phyloP scores from a whole-genome alignment of 179 eudicot genomes.

The Pouteria campechiana region DNA sequence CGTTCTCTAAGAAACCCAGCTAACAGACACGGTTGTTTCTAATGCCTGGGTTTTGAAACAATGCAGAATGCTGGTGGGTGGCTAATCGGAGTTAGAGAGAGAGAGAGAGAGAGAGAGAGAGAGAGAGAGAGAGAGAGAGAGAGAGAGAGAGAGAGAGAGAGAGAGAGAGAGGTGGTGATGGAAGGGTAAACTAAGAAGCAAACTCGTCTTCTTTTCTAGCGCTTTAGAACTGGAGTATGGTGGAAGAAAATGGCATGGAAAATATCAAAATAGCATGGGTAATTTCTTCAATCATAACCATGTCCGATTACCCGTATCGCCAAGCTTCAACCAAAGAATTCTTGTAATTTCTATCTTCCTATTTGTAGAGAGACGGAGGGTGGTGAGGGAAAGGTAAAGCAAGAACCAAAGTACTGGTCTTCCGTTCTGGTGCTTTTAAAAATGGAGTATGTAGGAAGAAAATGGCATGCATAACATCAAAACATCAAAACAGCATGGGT shows the following conservation, averaged over 20 bases:
- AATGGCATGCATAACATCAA: not conserved
- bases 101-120: too few species aligned
- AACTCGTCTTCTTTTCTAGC: too few species aligned
- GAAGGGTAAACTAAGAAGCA: slow-evolving; percentile 2
- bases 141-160: not conserved
- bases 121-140: not conserved
- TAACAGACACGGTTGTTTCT: too few species aligned
- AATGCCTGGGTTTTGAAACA: too few species aligned
- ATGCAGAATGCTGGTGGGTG: too few species aligned
- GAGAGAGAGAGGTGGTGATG: slow-evolving; percentile 1
- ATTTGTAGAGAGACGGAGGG: slow-evolving; percentile 2
- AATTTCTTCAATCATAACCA: too few species aligned
- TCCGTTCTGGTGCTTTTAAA: too few species aligned
- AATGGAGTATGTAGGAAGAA: too few species aligned
- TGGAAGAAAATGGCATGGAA: not conserved
- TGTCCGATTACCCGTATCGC: not conserved
- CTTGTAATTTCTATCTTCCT: slow-evolving; percentile 5
- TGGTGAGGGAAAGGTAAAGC: not conserved
- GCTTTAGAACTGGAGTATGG: too few species aligned
- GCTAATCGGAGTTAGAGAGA: too few species aligned
- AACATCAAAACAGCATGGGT: not conserved
- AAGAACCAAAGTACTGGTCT: too few species aligned
- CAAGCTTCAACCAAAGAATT: not conserved
- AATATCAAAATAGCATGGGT: not conserved
- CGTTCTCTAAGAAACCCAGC: too few species aligned